Evolutionary conservation across 352 stramenopile species (phyloP), one percentile per base, ranked within the genome.

Genomic region (Poterioochromonas sp.): DNA sequence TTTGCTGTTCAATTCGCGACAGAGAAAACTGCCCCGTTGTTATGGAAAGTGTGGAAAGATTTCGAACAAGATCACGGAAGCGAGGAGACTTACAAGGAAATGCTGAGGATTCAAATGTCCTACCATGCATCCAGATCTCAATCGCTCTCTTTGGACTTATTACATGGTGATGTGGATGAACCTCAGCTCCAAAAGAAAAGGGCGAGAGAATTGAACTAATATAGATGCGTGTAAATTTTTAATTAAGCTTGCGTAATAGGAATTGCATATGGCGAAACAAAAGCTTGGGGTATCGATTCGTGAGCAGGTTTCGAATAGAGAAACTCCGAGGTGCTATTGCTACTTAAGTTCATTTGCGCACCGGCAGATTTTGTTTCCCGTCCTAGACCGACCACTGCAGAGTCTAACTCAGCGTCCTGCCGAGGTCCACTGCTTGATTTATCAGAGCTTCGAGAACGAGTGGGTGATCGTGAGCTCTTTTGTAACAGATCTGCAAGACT

Each of bases 31-130:
- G 89, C 2, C 0, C 26, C 95, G 0, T 88, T 89, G 39, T 99
- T 98, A 82, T 99, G 96, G 96, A 90, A 90, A 41, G 81, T 90
- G 18, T 99, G 96, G 96, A 87, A 94, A 80, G 91, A 96, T 22
- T 97, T 97, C 78, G 92, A 97, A 76, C 83, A 87, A 44, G 88
- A 90, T 12, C 90, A 99, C 82, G 96, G 96, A 22, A 97, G 95
- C 77, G 94, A 98, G 82, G 94, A 99, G 76, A 98, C 94, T 20
- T 99, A 98, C 85, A 83, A 95, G 29, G 95, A 99, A 80, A 99
- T 99, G 95, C 84, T 99, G 32, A 90, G 95, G 15, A 92, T 98
- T 70, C 98, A 99, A 84, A 90, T 95, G 43, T 95, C 90, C n/a
- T n/a, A n/a, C n/a, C n/a, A n/a, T n/a, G n/a, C n/a, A n/a, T n/a